Evolutionary conservation across 2,329 filamentous ascomycete genomes (phyloP).

Genomic region (Clarireedia sp.): DNA sequence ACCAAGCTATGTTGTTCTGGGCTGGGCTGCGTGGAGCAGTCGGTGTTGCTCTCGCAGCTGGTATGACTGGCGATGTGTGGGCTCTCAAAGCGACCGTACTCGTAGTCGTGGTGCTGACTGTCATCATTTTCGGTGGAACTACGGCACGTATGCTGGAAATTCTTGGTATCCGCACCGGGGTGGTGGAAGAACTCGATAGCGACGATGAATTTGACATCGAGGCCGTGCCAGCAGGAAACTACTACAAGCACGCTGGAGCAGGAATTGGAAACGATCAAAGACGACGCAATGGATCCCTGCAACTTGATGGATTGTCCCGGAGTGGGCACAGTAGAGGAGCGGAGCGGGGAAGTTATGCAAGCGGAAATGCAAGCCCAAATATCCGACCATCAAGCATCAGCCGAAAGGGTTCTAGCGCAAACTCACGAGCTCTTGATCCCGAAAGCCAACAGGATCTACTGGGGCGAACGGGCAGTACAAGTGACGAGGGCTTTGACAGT

Average conservation of each 20-base stretch:
- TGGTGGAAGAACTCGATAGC: slow-evolving; percentile 93
- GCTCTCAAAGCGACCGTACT: slow-evolving; percentile 90
- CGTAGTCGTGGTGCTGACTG: slow-evolving; percentile 91
- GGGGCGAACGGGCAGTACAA: slow-evolving; percentile 30
- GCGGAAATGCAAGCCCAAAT: slow-evolving; percentile 28
- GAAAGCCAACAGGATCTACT: slow-evolving; percentile 52
- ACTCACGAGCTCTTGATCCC: slow-evolving; percentile 30
- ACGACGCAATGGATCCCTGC: slow-evolving; percentile 37
- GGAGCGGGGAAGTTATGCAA: slow-evolving; percentile 30
- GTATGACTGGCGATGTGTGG: slow-evolving; percentile 72
- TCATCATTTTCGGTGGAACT: slow-evolving; percentile 97
- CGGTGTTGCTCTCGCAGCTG: slow-evolving; percentile 86
- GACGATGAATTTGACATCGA: slow-evolving; percentile 98
- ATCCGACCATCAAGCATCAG: slow-evolving; percentile 39
- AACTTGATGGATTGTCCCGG: slow-evolving; percentile 49
- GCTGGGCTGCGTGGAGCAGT: slow-evolving; percentile 91
- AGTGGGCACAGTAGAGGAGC: slow-evolving; percentile 36
- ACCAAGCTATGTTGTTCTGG: slow-evolving; percentile 99
- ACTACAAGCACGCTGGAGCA: slow-evolving; percentile 67
- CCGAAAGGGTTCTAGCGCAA: slow-evolving; percentile 40
- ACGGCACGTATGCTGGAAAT: slow-evolving; percentile 98
- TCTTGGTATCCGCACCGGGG: slow-evolving; percentile 87
- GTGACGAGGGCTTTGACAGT: slow-evolving; percentile 53
- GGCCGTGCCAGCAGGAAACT: slow-evolving; percentile 34
- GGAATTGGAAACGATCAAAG: slow-evolving; percentile 73